Conservation (phyloP, 257 asterid species). For the Lavandula angustifolia region DNA sequence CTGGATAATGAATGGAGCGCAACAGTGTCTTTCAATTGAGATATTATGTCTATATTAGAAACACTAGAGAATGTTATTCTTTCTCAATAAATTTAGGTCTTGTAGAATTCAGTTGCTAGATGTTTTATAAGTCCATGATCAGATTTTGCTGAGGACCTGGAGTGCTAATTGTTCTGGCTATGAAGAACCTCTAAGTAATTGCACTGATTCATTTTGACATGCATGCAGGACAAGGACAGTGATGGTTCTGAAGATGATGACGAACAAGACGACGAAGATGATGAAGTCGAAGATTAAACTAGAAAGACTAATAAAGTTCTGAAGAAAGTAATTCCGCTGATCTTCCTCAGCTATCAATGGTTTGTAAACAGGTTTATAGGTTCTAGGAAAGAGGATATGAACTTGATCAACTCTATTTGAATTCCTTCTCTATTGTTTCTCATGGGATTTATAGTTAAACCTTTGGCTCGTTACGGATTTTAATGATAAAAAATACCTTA, state of each 20-base stretch:
- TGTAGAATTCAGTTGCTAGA: not conserved
- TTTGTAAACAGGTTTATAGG: slow-evolving; percentile 38
- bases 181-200: not conserved
- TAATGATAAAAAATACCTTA: no score
- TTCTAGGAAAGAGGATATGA: not conserved
- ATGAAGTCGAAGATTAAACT: slow-evolving; percentile 44
- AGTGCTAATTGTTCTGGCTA: no score
- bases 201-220: not conserved
- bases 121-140: no score
- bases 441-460: not conserved
- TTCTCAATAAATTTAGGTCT: not conserved
- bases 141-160: no score
- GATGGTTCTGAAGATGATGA: slow-evolving; percentile 65
- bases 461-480: no score
- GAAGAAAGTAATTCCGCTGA: slow-evolving; percentile 20
- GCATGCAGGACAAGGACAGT: slow-evolving; percentile 59
- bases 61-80: not conserved
- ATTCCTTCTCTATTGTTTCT: not conserved
- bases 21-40: not conserved
- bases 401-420: not conserved
- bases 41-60: not conserved
- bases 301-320: slow-evolving; percentile 3
- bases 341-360: slow-evolving; percentile 5
- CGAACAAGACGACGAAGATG: slow-evolving; percentile 47
- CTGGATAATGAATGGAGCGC: not conserved